Base-by-base conservation (phyloP, 1,139 yeast genomes). In the Pichia inconspicua region DNA sequence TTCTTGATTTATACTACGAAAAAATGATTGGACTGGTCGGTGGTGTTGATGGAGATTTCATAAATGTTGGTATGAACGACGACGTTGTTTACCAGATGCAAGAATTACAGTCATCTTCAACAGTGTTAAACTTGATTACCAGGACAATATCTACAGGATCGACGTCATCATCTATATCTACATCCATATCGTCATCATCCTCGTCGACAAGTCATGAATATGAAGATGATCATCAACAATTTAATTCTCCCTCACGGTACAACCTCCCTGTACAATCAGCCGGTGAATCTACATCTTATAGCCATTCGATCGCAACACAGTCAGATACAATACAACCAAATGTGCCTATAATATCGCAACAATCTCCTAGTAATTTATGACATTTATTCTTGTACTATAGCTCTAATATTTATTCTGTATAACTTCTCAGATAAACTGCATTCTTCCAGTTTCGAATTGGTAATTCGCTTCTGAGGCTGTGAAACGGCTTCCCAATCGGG, bases 11-110 rank as follows among this genome's bases (percentile, higher is more conserved):
- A 50, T 82, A 82, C 57, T 84, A 83, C 56, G 65, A 65, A 38
- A 82, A 80, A 55, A 77, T 84, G 71, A 73, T 83, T 28, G 76
- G 72, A 40, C 62, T 83, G 39, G 81, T 82, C 64, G 92, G 90
- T 1, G 59, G 56, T 3, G 7, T 8, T 12, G 17, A 39, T n/a
- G 25, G 41, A 15, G 31, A 25, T 17, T 39, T 25, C 27, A 17
- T 39, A 6, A 14, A 14, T 27, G 41, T 39, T 10, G 41, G 41
- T 7, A 14, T 27, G 8, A 39, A 39, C n/a, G 40, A 43, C 5
- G 31, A 35, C 12, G 28, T 39, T 19, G 17, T 17, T 32, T 25
- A 15, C 14, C 40, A 37, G 10, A 37, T 37, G 5, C 37, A 34
- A 14, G 22, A n/a, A 34, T 7, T 19, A 34, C 4, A 7, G 15